Percentiles rank a stretch among this genome's conserved stretches.
These are phyloP conservation scores for Xanthoconium purpureum DNA, from an alignment of 768 basidiomycete species.

Conservation along the genomic window DNA sequence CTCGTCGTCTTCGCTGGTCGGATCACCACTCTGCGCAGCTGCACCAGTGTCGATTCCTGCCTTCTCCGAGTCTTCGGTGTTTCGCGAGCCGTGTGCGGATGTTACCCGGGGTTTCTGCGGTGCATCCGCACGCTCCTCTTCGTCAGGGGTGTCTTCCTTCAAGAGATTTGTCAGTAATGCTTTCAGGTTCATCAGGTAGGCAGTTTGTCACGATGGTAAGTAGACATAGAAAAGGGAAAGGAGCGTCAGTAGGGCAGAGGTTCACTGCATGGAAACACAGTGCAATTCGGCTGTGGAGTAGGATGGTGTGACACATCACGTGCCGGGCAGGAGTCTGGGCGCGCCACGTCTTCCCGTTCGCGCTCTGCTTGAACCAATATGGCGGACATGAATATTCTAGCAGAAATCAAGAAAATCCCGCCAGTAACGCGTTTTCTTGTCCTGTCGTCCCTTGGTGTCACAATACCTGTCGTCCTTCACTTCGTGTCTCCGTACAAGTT, in stretches of 20 bases:
- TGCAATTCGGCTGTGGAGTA: not conserved
- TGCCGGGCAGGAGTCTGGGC: not conserved
- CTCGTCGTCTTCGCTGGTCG: not conserved
- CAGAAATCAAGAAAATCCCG: constrained; percentile 77
- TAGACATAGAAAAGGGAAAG: constrained; percentile 7
- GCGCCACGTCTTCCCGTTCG: not conserved
- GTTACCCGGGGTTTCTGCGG: not conserved
- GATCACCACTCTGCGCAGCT: not conserved
- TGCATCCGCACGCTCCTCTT: constrained; percentile 4
- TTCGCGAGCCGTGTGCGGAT: not conserved
- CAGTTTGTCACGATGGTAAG: not conserved
- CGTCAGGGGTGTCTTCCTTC: constrained; percentile 16
- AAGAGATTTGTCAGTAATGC: constrained; percentile 1
- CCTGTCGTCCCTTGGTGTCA: constrained; percentile 56
- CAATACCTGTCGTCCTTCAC: constrained; percentile 54
- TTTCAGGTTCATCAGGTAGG: constrained; percentile 15
- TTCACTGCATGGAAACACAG: not conserved
- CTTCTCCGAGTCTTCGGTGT: not conserved
- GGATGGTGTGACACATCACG: not conserved
- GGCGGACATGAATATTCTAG: constrained; percentile 45
- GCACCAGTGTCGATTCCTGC: not conserved
- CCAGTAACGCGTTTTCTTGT: constrained; percentile 75
- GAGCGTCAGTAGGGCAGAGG: too few relatives aligned
- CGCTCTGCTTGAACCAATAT: constrained; percentile 26
- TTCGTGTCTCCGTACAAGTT: constrained; percentile 52